Evolutionary conservation across 352 stramenopile species (phyloP), one percentile per base, ranked within the genome.

Genomic region (Thraustochytrium sp.): DNA sequence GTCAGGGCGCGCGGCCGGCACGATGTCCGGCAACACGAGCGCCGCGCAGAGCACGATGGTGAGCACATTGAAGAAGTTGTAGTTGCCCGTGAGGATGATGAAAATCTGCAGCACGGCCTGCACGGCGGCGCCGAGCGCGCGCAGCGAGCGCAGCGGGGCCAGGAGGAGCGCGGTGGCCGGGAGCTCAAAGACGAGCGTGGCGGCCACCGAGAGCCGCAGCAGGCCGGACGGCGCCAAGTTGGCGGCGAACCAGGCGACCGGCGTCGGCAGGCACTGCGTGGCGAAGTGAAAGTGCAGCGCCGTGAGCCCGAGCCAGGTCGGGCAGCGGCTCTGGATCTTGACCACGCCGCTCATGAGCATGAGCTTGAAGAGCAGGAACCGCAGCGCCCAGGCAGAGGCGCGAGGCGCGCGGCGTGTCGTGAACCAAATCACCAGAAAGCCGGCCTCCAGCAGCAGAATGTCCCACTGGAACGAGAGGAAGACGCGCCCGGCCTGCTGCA

Each of bases 381-480:
- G 89, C 42, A 97, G 75, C 2, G 89, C 89, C 90, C 89, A 95
- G 34, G 89, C 55, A 21, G 63, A 36, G n/a, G 54, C 46, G 31
- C 86, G 87, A 89, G 23, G 89, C 88, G 40, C 11, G 86, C 80
- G 68, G 38, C 65, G 63, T 16, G 56, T 83, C 83, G 89, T 46
- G 83, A 85, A 13, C 84, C 85, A 89, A 55, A 93, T 87, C 5
- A 88, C 88, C 18, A 96, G 64, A 59, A 92, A 91, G 5, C 92
- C 91, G 2, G 91, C 89, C 87, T 97, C 93, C 2, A 97, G 80
- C 18, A 97, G 80, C 18, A 98, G 86, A n/a, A 90, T 90, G 83
- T 98, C 94, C 93, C 93, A 97, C 88, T 97, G 93, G 85, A 96
- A 97, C 26, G 87, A 88, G 82, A 96, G 92, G 85, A 97, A 97